These are phyloP conservation scores for Arthonia radiata DNA, from an alignment of 495 filamentous ascomycete species.

Conservation along the genomic window DNA sequence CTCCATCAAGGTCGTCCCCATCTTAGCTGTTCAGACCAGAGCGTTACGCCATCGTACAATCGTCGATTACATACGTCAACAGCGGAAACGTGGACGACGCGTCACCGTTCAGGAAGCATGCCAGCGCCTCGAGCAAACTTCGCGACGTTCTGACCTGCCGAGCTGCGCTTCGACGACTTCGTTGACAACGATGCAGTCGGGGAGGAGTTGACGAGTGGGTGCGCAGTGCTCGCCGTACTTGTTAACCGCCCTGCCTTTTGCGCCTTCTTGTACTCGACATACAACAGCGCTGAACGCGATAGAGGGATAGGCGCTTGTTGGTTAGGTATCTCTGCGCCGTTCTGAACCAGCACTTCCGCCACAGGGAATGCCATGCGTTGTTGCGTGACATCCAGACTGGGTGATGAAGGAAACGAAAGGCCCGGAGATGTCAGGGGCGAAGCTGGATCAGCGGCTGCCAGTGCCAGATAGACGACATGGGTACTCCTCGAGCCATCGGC, in stretches of 20 bases:
- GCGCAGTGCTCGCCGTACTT: too few species aligned
- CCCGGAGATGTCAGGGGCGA: constrained; percentile 30
- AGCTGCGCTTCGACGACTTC: too few species aligned
- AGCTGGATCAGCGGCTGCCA: constrained; percentile 84
- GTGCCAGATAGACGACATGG: constrained; percentile 69
- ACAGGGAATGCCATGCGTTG: constrained; percentile 43
- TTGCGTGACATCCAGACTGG: constrained; percentile 9
- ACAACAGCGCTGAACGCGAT: constrained; percentile 47
- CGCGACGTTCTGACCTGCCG: too few species aligned
- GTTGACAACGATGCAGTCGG: too few species aligned
- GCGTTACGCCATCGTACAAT: too few species aligned
- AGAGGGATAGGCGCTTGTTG: constrained; percentile 52
- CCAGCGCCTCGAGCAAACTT: too few species aligned
- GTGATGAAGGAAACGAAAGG: constrained; percentile 15
- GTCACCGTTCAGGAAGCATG: too few species aligned
- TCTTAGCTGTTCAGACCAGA: too few species aligned
- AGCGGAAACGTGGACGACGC: too few species aligned
- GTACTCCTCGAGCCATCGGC: constrained; percentile 69
- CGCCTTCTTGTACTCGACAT: constrained; percentile 55
- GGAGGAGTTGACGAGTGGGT: too few species aligned
- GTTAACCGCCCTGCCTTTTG: constrained; percentile 9
- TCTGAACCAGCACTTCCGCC: constrained; percentile 81
- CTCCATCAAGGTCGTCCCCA: too few species aligned
- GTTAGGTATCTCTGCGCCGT: constrained; percentile 68
- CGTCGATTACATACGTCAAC: too few species aligned